A percentile compares a stretch with the other conserved stretches of the same genome.
Conservation (phyloP, 2,329 filamentous ascomycete genomes). For the Xylariaceae sp. region DNA sequence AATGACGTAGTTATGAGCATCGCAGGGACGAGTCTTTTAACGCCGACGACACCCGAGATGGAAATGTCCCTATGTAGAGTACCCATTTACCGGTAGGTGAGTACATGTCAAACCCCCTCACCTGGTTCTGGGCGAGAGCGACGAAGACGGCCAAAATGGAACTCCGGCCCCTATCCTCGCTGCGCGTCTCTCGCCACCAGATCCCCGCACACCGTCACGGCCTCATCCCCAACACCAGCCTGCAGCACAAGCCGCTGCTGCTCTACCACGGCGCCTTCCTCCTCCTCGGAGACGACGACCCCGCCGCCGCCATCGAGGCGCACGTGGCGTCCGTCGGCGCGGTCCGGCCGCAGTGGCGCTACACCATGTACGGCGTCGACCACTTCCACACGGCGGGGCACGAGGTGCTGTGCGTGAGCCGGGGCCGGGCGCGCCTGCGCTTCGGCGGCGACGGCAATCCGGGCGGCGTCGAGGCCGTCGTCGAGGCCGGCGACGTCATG, state of each 20-base stretch:
- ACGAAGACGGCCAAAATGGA: neutral
- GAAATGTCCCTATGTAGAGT: neutral
- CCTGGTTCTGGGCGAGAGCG: no score
- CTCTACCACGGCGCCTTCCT: constrained; percentile 58
- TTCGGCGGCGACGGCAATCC: constrained; percentile 60
- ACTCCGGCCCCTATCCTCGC: constrained; percentile 34
- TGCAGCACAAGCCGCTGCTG: constrained; percentile 55
- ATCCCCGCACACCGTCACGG: constrained; percentile 50
- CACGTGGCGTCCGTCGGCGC: constrained; percentile 46
- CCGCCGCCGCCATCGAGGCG: constrained; percentile 42
- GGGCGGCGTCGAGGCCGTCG: constrained; percentile 43
- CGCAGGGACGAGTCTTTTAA: no score
- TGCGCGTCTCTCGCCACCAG: constrained; percentile 49
- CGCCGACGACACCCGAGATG: neutral
- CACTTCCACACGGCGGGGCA: constrained; percentile 64
- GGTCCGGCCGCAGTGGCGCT: constrained; percentile 58
- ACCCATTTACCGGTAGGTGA: neutral
- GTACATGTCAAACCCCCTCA: no score
- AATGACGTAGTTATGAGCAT: no score
- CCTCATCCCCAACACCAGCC: constrained; percentile 56
- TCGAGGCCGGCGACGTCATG: constrained; percentile 54
- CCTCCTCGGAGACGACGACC: constrained; percentile 26
- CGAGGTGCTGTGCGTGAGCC: constrained; percentile 55
- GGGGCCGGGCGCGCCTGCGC: constrained; percentile 52
- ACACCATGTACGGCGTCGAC: constrained; percentile 58